Evolutionary conservation across 306 rosid species (phyloP).

Genomic region (Sphenostylis stenocarpa): DNA sequence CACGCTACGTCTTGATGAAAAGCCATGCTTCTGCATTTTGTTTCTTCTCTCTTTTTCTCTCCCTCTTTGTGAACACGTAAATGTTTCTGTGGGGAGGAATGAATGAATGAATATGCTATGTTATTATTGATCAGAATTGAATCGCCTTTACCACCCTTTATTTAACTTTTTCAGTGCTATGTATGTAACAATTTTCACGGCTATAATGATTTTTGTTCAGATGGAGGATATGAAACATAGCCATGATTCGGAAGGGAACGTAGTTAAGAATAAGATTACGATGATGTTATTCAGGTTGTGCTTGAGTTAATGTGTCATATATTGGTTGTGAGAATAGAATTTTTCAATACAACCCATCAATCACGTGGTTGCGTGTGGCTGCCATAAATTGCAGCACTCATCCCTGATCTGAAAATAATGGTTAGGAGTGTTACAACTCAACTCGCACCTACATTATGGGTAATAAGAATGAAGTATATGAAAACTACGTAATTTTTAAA

Average conservation of each 20-base stretch:
- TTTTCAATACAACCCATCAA: background rate
- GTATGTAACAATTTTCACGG: slow-evolving; percentile 22
- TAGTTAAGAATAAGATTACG: background rate
- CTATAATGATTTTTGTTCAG: background rate
- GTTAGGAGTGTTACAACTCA: background rate
- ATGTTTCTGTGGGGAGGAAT: background rate
- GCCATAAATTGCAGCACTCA: background rate
- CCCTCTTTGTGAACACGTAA: background rate
- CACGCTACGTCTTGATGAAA: slow-evolving; percentile 44
- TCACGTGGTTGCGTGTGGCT: background rate
- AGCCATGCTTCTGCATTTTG: slow-evolving; percentile 46
- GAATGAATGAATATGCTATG: background rate
- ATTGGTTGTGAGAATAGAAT: background rate
- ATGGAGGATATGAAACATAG: background rate
- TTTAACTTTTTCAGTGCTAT: slow-evolving; percentile 26
- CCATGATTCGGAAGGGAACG: background rate
- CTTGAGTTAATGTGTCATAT: background rate
- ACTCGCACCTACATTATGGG: background rate
- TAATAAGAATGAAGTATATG: no score
- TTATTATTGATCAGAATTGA: background rate
- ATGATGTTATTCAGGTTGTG: background rate
- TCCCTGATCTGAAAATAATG: background rate
- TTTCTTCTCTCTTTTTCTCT: background rate
- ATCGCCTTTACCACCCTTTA: background rate
- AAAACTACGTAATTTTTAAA: no score